Conservation (phyloP, 106 monocot genomes). For the Narthecium ossifragum region DNA sequence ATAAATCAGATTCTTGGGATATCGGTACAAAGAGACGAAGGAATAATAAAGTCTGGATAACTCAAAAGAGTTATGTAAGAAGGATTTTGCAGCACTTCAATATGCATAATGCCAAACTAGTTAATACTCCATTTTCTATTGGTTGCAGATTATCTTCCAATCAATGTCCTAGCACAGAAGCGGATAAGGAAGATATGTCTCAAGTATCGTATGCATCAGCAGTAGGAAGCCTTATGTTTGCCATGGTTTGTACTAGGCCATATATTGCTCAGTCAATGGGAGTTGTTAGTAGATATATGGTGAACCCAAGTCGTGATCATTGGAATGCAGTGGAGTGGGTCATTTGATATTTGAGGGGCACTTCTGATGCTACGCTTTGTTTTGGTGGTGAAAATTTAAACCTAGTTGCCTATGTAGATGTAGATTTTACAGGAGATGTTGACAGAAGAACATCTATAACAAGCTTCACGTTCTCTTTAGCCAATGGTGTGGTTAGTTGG, state of each 20-base stretch:
- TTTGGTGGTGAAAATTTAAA: too few relatives aligned
- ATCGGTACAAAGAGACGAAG: not conserved
- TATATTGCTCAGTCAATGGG: not conserved
- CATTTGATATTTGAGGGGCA: not conserved
- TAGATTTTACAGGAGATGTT: too few relatives aligned
- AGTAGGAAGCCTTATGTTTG: not conserved
- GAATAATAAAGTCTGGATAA: not conserved
- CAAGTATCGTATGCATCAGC: not conserved
- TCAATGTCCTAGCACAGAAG: not conserved
- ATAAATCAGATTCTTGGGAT: conserved; percentile 3
- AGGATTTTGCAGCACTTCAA: not conserved
- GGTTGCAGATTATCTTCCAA: not conserved
- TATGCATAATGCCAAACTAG: not conserved
- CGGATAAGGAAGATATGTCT: not conserved
- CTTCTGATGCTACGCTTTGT: conserved; percentile 2
- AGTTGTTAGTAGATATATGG: not conserved
- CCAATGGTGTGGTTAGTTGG: too few relatives aligned
- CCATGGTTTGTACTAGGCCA: not conserved
- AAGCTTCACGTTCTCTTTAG: too few relatives aligned
- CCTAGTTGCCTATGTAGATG: too few relatives aligned
- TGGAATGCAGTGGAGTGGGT: not conserved
- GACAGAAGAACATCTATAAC: too few relatives aligned
- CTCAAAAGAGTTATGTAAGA: not conserved
- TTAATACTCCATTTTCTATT: not conserved
- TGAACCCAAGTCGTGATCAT: not conserved